phyloP scores from a whole-genome alignment of 495 filamentous ascomycete genomes.

The Neurospora sp. region DNA sequence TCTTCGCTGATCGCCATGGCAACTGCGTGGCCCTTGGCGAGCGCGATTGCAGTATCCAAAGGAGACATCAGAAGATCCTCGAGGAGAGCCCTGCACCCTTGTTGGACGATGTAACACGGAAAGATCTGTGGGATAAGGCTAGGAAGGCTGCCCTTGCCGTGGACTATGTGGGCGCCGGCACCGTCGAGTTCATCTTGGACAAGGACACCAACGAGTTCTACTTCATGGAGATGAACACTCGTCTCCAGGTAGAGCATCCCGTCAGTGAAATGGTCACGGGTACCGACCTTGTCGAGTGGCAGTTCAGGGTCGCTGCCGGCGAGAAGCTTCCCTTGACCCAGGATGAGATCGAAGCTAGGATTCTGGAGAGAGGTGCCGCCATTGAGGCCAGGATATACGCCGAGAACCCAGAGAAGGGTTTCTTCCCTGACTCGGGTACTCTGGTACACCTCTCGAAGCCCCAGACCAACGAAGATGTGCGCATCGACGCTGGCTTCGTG shows the following conservation, averaged over 20 bases:
- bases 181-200: conserved; percentile 98
- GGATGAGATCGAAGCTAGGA: conserved; percentile 65
- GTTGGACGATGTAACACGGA: conserved; percentile 63
- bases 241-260: conserved; percentile 93
- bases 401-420: conserved; percentile 81
- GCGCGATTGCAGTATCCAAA: conserved; percentile 77
- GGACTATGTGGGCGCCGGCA: conserved; percentile 90
- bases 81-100: conserved; percentile 93
- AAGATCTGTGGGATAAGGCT: conserved; percentile 92
- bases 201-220: conserved; percentile 89
- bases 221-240: conserved; percentile 99
- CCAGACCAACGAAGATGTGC: conserved; percentile 52
- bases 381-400: conserved; percentile 97
- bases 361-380: conserved; percentile 67
- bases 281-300: conserved; percentile 91
- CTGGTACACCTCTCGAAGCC: conserved; percentile 76
- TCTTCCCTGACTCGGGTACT: conserved; percentile 88
- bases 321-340: conserved; percentile 78
- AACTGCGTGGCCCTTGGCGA: conserved; percentile 79
- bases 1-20: conserved; percentile 87
- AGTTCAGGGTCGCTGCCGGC: conserved; percentile 85
- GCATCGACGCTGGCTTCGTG: conserved; percentile 88
- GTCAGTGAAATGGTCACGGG: conserved; percentile 96
- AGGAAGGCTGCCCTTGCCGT: conserved; percentile 81
- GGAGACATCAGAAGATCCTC: conserved; percentile 92